phyloP scores from a whole-genome alignment of 805 yeast species.

The Metschnikowia lunata region DNA sequence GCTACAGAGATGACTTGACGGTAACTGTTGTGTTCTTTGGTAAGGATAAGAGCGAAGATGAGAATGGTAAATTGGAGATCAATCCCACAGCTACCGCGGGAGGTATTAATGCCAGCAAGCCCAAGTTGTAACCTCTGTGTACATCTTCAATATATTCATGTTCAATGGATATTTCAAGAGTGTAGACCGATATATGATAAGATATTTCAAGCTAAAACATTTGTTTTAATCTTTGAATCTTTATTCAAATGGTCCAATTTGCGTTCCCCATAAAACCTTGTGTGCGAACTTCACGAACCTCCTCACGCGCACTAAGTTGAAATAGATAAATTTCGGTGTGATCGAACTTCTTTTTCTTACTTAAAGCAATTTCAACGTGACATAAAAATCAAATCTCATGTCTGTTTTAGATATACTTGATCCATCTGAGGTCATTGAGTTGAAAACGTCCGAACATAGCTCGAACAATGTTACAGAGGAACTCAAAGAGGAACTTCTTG shows the following conservation, averaged over 20 bases:
- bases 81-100: conserved; percentile 57
- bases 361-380: too few relatives aligned
- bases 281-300: too few relatives aligned
- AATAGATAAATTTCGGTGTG: too few relatives aligned
- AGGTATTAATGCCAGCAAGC: conserved; percentile 43
- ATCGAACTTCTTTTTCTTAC: too few relatives aligned
- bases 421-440: conserved; percentile 3
- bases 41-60: conserved; percentile 40
- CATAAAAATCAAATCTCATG: background rate
- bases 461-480: conserved; percentile 6
- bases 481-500: conserved; percentile 41
- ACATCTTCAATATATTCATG: too few relatives aligned
- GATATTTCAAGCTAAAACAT: too few relatives aligned
- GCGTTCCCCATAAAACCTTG: too few relatives aligned
- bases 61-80: conserved; percentile 49
- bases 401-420: background rate
- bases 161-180: too few relatives aligned
- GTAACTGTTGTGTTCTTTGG: conserved; percentile 96
- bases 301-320: too few relatives aligned
- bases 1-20: conserved; percentile 92
- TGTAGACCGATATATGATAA: too few relatives aligned
- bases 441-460: background rate
- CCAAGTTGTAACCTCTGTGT: conserved; percentile 36
- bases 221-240: too few relatives aligned
- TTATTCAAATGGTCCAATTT: too few relatives aligned